Base-by-base conservation (phyloP, 495 filamentous ascomycete genomes). In the Hyaloscypha variabilis region DNA sequence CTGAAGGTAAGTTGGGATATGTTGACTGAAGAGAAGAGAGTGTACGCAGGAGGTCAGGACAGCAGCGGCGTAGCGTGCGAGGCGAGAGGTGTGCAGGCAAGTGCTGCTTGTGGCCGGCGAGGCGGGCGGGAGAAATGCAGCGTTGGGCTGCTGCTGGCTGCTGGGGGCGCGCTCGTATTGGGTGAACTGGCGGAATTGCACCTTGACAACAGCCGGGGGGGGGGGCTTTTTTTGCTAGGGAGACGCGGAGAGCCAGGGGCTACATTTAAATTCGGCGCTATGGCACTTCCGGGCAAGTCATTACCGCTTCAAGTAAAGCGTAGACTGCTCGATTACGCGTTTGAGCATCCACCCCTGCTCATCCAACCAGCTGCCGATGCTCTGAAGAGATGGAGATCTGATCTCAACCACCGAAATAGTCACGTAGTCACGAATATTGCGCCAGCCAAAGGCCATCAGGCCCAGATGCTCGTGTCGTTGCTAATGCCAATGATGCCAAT, bases 1-100 rank as follows among this genome's bases (percentile, higher is more conserved):
- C 34, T 62, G 66, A 68, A 63, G 56, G 50, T 51, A 26, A 8
- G 58, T 6, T 5, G 50, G 29, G 24, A 39, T 24, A 21, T 23
- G 46, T 29, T 28, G 54, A 17, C 3, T 14, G 6, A 19, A 13
- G 54, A 58, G 30, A 54, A 4, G 51, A 28, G 51, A 28, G 51
- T 54, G 25, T 54, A 34, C 51, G 25, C 3, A 28, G 51, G 25
- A 25, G 51, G 31, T 13, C 6, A 34, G 31, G 31, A 34, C 31
- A 13, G 31, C 31, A 34, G 13, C 31, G 31, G 31, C 31, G 31
- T 13, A 28, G 51, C 13, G 51, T 28, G 6, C n/a, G 13, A 36
- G 54, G 19, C 8, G 23, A 19, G 6, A 25, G 53, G 21, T 2
- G 14, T 8, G 28, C 21, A 24, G 6, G 31, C 31, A 34, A 13